Evolutionary conservation across 2,329 filamentous ascomycete species (phyloP), one percentile per base, ranked within the genome.

Genomic region (Beauveria sp.): DNA sequence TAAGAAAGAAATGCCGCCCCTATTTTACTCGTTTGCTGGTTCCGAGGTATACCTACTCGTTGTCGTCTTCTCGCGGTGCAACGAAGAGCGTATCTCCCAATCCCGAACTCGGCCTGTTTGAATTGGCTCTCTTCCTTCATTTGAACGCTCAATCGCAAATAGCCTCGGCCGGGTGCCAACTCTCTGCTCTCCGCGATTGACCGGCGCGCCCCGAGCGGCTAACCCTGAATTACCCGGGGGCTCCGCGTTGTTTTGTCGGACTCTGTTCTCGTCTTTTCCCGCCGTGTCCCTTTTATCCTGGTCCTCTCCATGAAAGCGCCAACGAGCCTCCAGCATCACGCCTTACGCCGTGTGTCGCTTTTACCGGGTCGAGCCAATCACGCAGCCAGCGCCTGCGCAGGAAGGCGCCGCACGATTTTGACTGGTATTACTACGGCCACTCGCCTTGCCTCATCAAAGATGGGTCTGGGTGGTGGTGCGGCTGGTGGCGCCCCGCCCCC

Each of bases 401-500:
- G 44, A 55, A 34, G 52, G 52, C 52, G 52, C 34, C 52, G 52
- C 34, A 50, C 28, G 20, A 16, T 51, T 41, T 14, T 30, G 37
- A 52, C 54, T 20, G 54, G 59, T 55, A 52, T 24, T 47, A 14
- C 28, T 41, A 14, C 52, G 43, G 51, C 44, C 41, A 55, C 59
- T 50, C 53, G 46, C 46, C 46, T 22, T 37, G 24, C 52, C 28
- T 43, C 37, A 52, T 43, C 37, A 52, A 57, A 40, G 46, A 70
- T 69, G 68, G 66, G 66, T 67, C 67, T 64, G 43, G 64, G 61
- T 71, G 44, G 44, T 47, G 44, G 44, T 46, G 43, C n/a, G 30
- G 10, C 30, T 34, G 30, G 30, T 34, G 30, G 30, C 14, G 71
- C 73, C 73, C 73, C 73, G 71, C 72, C 73, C 72, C 73, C 73